Percentiles rank a stretch among this genome's conserved stretches.
Evolutionary conservation across 73 alveolate genomes (phyloP).

Genomic region (Paraurostyla sp.): DNA sequence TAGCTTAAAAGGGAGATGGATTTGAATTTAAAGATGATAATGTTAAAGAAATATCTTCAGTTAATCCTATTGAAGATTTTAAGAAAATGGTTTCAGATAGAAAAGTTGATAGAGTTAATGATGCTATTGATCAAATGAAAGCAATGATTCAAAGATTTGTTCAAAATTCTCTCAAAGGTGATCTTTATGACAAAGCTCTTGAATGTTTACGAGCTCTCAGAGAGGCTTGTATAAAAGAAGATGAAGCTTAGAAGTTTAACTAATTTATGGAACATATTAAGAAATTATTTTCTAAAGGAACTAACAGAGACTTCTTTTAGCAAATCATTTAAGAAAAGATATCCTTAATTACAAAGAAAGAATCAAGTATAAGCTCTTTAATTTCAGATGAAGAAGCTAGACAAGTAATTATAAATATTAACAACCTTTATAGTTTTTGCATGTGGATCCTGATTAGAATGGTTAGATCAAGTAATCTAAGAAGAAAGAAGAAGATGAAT

Average conservation of each 20-base stretch:
- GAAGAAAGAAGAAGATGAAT: conserved; percentile 67
- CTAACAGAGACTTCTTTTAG: conserved; percentile 54
- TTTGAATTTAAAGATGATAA: conserved; percentile 64
- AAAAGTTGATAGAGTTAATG: conserved; percentile 92
- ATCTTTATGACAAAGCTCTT: conserved; percentile 91
- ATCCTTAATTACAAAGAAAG: conserved; percentile 84
- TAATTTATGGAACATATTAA: conserved; percentile 78
- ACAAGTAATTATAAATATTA: background rate
- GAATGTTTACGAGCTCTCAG: conserved; percentile 94
- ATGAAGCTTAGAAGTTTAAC: conserved; percentile 91
- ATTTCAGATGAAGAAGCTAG: conserved; percentile 85
- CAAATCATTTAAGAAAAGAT: background rate
- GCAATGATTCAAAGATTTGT: conserved; percentile 83
- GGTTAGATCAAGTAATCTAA: conserved; percentile 10
- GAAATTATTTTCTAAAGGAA: conserved; percentile 77
- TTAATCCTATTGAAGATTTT: conserved; percentile 95
- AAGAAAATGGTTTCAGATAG: conserved; percentile 94
- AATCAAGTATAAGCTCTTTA: conserved; percentile 73
- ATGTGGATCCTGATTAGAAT: background rate
- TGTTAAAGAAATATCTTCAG: conserved; percentile 79
- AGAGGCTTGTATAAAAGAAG: conserved; percentile 93
- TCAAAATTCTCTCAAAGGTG: conserved; percentile 83
- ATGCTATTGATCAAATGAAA: conserved; percentile 92
- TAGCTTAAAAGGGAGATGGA: conserved; percentile 78
- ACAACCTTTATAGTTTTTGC: background rate